Conservation (phyloP, 805 yeast genomes). For the Ogataea wickerhamii region DNA sequence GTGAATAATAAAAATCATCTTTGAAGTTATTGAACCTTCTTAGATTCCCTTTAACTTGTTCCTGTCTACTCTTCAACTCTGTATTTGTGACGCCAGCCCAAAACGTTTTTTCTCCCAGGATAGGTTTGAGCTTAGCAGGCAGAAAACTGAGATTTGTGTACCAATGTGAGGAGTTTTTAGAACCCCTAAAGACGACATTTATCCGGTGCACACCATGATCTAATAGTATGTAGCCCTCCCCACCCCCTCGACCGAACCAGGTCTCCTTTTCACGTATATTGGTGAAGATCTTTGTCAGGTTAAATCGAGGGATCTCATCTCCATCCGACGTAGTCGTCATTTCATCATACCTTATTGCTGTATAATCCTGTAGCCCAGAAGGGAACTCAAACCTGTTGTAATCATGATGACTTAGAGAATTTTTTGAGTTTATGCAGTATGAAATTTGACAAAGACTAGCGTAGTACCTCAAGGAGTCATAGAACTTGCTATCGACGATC, state of each 20-base stretch:
- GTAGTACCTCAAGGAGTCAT: conserved; percentile 4
- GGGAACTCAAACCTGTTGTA: conserved; percentile 15
- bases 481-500: conserved; percentile 8
- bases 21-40: conserved; percentile 5
- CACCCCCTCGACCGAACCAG: conserved; percentile 19
- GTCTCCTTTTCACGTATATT: conserved; percentile 5
- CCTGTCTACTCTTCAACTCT: conserved; percentile 2
- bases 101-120: conserved; percentile 3
- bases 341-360: conserved; percentile 13
- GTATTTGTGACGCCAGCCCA: conserved; percentile 8
- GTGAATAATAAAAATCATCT: conserved; percentile 12
- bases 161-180: conserved; percentile 18
- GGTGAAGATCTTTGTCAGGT: conserved; percentile 11
- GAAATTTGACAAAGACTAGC: conserved; percentile 18
- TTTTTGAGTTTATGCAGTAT: conserved; percentile 19
- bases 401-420: conserved; percentile 5
- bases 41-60: conserved; percentile 4
- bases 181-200: conserved; percentile 18
- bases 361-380: conserved; percentile 4
- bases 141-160: conserved; percentile 17
- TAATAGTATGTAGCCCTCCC: conserved; percentile 18
- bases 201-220: conserved; percentile 15
- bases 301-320: conserved; percentile 7
- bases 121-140: conserved; percentile 11
- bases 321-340: neutral